Percentiles rank a stretch among this genome's conserved stretches.
Conservation (phyloP, 768 basidiomycete species). For the Filobasidium floriforme region DNA sequence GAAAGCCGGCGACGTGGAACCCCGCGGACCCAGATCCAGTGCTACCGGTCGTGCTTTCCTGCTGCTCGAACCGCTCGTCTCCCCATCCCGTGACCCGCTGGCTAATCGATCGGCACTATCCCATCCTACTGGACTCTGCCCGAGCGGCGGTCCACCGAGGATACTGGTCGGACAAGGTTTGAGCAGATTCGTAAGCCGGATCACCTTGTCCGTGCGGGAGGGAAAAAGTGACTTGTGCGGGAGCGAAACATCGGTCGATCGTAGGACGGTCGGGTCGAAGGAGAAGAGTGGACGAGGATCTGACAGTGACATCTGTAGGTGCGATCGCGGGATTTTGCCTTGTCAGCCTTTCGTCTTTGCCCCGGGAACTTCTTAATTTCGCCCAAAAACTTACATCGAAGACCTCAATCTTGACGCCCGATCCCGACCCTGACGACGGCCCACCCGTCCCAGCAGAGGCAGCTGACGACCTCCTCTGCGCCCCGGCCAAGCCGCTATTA, state of each 20-base stretch:
- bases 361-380: not conserved
- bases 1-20: not conserved
- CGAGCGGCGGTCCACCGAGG: not conserved
- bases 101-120: too few relatives aligned
- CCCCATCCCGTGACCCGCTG: not conserved
- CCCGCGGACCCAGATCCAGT: not conserved
- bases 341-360: not conserved
- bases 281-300: not conserved
- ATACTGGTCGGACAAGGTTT: not conserved
- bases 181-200: not conserved
- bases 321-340: not conserved
- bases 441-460: too few relatives aligned
- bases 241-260: not conserved
- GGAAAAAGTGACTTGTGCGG: slow-evolving; percentile 2
- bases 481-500: too few relatives aligned
- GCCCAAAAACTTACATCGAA: not conserved
- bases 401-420: not conserved
- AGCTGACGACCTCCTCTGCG: too few relatives aligned
- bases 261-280: not conserved
- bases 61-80: not conserved
- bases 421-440: too few relatives aligned
- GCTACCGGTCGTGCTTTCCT: not conserved
- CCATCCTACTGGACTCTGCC: not conserved
- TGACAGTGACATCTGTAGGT: not conserved
- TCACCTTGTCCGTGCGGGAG: not conserved